phyloP scores from a whole-genome alignment of 495 filamentous ascomycete genomes.

The Penicillium cinerascens region DNA sequence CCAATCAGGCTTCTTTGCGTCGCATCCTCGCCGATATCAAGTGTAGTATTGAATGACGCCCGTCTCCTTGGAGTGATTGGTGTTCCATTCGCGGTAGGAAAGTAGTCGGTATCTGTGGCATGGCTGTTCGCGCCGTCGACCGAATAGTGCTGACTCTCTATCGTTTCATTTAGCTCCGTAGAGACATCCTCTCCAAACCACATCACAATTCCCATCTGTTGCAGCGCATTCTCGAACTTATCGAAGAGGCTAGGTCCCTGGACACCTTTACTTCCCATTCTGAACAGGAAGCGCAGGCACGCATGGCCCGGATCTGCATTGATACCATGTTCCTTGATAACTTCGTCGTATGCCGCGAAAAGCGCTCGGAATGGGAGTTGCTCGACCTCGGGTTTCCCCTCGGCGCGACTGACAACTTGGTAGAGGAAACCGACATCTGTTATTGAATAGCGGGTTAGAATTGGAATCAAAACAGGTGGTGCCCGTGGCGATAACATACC shows the following conservation, averaged over 20 bases:
- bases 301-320: slow-evolving; percentile 68
- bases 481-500: slow-evolving; percentile 33
- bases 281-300: slow-evolving; percentile 75
- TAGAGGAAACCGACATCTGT: slow-evolving; percentile 76
- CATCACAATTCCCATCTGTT: slow-evolving; percentile 63
- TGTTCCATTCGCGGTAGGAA: slow-evolving; percentile 19
- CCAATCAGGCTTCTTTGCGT: slow-evolving; percentile 38
- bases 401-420: slow-evolving; percentile 68
- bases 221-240: slow-evolving; percentile 63
- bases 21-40: slow-evolving; percentile 50
- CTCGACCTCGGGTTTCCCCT: slow-evolving; percentile 60
- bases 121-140: slow-evolving; percentile 20
- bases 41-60: slow-evolving; percentile 55
- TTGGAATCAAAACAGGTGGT: neutral
- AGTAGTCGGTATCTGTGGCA: slow-evolving; percentile 16
- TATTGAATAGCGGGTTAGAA: neutral
- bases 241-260: slow-evolving; percentile 53
- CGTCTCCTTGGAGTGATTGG: slow-evolving; percentile 42
- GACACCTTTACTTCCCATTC: slow-evolving; percentile 61
- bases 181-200: slow-evolving; percentile 48
- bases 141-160: slow-evolving; percentile 22
- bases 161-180: slow-evolving; percentile 24
- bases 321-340: slow-evolving; percentile 63
- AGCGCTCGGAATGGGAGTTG: slow-evolving; percentile 71
- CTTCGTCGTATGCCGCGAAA: slow-evolving; percentile 73